Conservation (phyloP, 2,329 filamentous ascomycete species). For the Oidium heveae region DNA sequence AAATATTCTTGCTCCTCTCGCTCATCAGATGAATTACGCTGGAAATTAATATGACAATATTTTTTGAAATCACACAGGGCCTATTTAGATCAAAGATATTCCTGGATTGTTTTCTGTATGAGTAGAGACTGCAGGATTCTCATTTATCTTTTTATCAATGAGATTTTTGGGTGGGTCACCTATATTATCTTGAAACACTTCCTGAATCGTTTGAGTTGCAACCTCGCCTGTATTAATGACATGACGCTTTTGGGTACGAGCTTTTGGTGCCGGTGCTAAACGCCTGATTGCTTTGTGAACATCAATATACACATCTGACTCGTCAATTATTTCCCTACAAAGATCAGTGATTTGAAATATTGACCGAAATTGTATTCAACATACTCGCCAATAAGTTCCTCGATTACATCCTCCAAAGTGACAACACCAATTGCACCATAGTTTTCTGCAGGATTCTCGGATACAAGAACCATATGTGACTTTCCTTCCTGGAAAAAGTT, state of each 20-base stretch:
- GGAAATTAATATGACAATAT: constrained; percentile 24
- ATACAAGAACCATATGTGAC: constrained; percentile 94
- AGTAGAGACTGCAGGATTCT: constrained; percentile 4
- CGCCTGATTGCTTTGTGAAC: constrained; percentile 94
- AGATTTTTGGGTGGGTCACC: not conserved
- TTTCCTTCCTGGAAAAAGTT: constrained; percentile 99
- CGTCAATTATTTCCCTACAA: constrained; percentile 80
- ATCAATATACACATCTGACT: constrained; percentile 94
- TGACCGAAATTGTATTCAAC: constrained; percentile 16
- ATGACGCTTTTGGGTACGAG: constrained; percentile 33
- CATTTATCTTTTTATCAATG: constrained; percentile 3
- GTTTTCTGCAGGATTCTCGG: constrained; percentile 69
- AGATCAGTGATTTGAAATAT: constrained; percentile 7
- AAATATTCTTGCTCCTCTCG: constrained; percentile 33
- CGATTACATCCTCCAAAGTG: constrained; percentile 91
- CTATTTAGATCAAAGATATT: constrained; percentile 32
- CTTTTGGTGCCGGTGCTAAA: constrained; percentile 31
- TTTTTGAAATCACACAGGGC: constrained; percentile 28
- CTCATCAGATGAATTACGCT: constrained; percentile 36
- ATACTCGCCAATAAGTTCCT: constrained; percentile 92
- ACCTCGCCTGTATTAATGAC: constrained; percentile 21
- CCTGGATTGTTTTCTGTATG: constrained; percentile 12
- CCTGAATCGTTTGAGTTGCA: constrained; percentile 11
- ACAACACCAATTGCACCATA: constrained; percentile 80
- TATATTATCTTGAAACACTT: constrained; percentile 18